phyloP scores from a whole-genome alignment of 2,329 filamentous ascomycete genomes.

The Tricladium varicosporioides region DNA sequence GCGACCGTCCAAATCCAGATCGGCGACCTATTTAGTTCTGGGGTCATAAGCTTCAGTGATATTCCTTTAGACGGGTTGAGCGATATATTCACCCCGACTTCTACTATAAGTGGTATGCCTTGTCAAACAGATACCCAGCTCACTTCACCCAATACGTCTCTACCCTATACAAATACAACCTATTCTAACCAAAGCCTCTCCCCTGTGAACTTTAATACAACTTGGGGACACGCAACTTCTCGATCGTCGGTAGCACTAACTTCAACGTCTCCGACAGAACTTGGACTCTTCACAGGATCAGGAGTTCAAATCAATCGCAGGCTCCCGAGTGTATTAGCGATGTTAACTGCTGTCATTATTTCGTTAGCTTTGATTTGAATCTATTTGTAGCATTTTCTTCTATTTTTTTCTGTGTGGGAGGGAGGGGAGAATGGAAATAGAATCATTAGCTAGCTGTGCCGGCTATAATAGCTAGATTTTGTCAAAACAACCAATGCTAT shows the following conservation, averaged over 20 bases:
- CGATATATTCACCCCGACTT: background rate
- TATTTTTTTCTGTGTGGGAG: background rate
- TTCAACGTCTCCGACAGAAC: background rate
- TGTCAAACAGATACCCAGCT: background rate
- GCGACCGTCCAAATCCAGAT: constrained; percentile 5
- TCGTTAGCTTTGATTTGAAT: background rate
- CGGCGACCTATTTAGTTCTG: background rate
- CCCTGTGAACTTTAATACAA: background rate
- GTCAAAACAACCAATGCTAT: background rate
- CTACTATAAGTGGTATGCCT: background rate
- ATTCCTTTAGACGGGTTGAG: background rate
- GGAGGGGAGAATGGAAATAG: background rate
- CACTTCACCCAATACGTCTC: background rate
- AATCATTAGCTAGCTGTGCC: background rate
- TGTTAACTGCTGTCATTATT: background rate
- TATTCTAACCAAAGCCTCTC: background rate
- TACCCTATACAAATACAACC: background rate
- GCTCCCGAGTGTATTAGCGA: background rate
- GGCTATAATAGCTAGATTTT: background rate
- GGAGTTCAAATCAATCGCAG: background rate
- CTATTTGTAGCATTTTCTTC: background rate
- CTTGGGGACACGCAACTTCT: background rate
- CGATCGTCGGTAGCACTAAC: background rate
- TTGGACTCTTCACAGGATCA: background rate
- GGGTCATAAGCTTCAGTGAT: constrained; percentile 2